These are phyloP conservation scores for Apium graveolens DNA, from an alignment of 129 eudicot species.

Conservation along the genomic window DNA sequence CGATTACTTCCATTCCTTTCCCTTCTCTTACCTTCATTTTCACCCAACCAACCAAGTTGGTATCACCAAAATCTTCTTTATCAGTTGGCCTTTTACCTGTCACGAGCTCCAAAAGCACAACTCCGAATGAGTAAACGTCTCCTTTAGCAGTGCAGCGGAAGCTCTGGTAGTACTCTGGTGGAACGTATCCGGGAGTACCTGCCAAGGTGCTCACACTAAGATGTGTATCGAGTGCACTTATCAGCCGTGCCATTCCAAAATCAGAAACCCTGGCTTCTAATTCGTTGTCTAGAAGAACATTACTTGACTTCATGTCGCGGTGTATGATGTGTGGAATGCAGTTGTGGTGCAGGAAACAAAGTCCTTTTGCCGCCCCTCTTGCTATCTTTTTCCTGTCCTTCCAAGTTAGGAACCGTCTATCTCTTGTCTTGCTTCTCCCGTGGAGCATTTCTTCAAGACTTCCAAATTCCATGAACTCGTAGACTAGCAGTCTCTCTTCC, in stretches of 20 bases:
- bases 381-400: too few species aligned
- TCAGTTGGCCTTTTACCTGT: constrained; percentile 81
- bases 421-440: constrained; percentile 25
- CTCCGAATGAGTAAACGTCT: constrained; percentile 82
- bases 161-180: constrained; percentile 91
- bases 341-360: constrained; percentile 78
- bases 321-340: constrained; percentile 86
- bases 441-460: constrained; percentile 88
- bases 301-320: constrained; percentile 90
- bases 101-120: constrained; percentile 61
- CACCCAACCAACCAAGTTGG: constrained; percentile 86
- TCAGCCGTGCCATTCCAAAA: constrained; percentile 86
- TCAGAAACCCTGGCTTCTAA: constrained; percentile 87
- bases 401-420: constrained; percentile 19
- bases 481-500: too few species aligned
- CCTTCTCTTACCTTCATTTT: constrained; percentile 87
- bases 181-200: constrained; percentile 86
- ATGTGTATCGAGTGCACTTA: constrained; percentile 82
- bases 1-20: constrained; percentile 80
- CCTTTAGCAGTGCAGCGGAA: constrained; percentile 84
- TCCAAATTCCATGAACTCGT: constrained; percentile 78
- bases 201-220: constrained; percentile 76
- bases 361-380: neutral
- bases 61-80: constrained; percentile 87
- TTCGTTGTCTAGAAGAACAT: constrained; percentile 65